Evolutionary conservation across 2,329 filamentous ascomycete genomes (phyloP).

Genomic region (Phaeosphaeria sp.): DNA sequence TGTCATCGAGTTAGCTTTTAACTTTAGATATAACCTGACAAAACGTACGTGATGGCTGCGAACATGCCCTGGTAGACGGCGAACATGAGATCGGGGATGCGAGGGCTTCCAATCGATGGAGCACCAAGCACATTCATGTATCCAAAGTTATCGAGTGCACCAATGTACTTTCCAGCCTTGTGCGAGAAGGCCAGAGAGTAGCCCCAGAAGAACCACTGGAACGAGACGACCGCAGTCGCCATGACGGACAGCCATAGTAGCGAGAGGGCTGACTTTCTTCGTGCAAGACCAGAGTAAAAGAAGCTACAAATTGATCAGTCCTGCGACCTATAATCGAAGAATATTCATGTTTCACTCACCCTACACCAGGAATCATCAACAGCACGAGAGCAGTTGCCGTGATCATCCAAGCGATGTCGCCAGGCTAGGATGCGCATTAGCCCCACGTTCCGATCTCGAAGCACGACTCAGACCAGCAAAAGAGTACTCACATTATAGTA

Average conservation of each 20-base stretch:
- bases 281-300: slow-evolving; percentile 91
- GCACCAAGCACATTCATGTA: slow-evolving; percentile 76
- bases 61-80: slow-evolving; percentile 91
- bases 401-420: slow-evolving; percentile 84
- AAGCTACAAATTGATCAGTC: slow-evolving; percentile 60
- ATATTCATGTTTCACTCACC: slow-evolving; percentile 51
- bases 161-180: slow-evolving; percentile 76
- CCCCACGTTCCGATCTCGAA: slow-evolving; percentile 23
- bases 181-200: slow-evolving; percentile 86
- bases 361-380: slow-evolving; percentile 92
- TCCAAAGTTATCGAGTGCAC: slow-evolving; percentile 79
- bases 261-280: slow-evolving; percentile 86
- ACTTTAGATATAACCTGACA: neutral
- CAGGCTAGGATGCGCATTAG: slow-evolving; percentile 62
- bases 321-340: neutral
- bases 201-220: slow-evolving; percentile 97
- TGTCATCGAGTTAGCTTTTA: slow-evolving; percentile 35
- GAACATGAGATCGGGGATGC: slow-evolving; percentile 83
- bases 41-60: slow-evolving; percentile 79
- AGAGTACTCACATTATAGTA: slow-evolving; percentile 76
- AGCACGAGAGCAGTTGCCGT: slow-evolving; percentile 79
- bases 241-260: slow-evolving; percentile 87
- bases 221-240: slow-evolving; percentile 77
- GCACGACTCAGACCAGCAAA: slow-evolving; percentile 1
- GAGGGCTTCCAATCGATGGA: slow-evolving; percentile 75